These are phyloP conservation scores for Taxawa tesnikishii DNA, from an alignment of 2,329 filamentous ascomycete genomes.

Conservation along the genomic window DNA sequence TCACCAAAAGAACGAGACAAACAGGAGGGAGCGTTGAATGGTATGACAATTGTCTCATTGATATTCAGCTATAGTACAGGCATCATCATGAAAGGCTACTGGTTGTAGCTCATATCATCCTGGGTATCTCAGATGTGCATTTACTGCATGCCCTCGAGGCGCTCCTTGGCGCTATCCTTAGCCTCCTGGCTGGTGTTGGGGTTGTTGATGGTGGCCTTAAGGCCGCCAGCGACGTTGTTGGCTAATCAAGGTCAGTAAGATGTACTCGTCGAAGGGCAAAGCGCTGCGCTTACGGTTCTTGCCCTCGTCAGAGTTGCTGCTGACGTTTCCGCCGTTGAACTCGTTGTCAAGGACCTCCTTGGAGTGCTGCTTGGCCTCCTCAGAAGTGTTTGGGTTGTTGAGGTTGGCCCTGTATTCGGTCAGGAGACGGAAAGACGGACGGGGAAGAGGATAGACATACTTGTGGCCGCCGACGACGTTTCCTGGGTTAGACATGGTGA, in stretches of 20 bases:
- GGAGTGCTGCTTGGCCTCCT: conserved; percentile 45
- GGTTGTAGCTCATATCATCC: too few species aligned
- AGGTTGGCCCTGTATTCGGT: conserved; percentile 2
- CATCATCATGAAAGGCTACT: too few species aligned
- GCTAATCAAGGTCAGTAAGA: too few species aligned
- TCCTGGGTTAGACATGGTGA: conserved; percentile 5
- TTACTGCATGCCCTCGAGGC: conserved; percentile 30
- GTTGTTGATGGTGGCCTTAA: conserved; percentile 38
- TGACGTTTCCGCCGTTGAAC: conserved; percentile 15
- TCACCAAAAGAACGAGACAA: too few species aligned
- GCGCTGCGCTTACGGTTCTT: too few species aligned
- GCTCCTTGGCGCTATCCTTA: conserved; percentile 42
- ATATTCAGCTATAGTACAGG: too few species aligned
- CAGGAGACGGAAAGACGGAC: not conserved
- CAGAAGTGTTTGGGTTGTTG: conserved; percentile 29
- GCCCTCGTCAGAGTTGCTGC: conserved; percentile 13
- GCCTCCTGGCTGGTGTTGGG: conserved; percentile 45
- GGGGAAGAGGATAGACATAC: not conserved
- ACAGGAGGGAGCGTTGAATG: too few species aligned
- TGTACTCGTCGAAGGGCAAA: too few species aligned
- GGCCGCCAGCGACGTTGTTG: conserved; percentile 10
- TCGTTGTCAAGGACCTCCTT: conserved; percentile 34
- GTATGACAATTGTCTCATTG: too few species aligned
- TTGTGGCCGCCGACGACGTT: conserved; percentile 6
- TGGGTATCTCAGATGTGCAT: too few species aligned